These are phyloP conservation scores for Chlamydomonas sp. DNA, from an alignment of 139 green algal species.

Conservation along the genomic window DNA sequence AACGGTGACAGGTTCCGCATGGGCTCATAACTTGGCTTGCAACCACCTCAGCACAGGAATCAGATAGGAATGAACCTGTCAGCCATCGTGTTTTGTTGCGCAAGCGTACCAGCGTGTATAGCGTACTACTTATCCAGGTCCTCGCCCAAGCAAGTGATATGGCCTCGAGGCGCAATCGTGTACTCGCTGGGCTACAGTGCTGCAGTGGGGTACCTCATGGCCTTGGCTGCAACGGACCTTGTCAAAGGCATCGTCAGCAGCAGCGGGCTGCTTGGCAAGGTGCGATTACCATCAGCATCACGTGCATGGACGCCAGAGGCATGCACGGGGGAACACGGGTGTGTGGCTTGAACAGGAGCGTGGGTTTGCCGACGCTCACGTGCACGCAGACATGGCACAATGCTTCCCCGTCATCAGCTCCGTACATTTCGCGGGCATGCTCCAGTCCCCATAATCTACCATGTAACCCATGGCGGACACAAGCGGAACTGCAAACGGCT, in stretches of 20 bases:
- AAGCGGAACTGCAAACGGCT: no score
- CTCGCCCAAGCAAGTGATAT: background rate
- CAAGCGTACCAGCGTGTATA: slow-evolving; percentile 12
- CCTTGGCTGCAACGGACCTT: slow-evolving; percentile 43
- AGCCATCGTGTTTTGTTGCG: slow-evolving; percentile 15
- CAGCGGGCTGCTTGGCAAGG: slow-evolving; percentile 67
- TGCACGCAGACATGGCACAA: no score
- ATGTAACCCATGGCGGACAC: no score
- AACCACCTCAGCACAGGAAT: no score
- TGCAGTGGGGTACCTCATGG: slow-evolving; percentile 7
- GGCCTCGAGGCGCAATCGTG: background rate
- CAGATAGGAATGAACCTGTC: slow-evolving; percentile 1
- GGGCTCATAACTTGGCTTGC: no score
- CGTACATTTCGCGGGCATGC: no score
- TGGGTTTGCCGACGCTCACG: no score
- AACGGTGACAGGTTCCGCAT: no score
- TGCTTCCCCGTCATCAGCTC: no score
- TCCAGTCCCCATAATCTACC: no score
- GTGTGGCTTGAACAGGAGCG: no score
- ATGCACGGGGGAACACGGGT: background rate
- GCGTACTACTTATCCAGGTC: background rate
- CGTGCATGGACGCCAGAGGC: background rate
- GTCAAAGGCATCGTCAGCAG: slow-evolving; percentile 39
- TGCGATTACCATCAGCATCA: background rate
- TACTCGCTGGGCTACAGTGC: background rate